Evolutionary conservation across 78 protist genomes (phyloP), one percentile per base, ranked within the genome.

Genomic region (Dictyostelium intermedium): DNA sequence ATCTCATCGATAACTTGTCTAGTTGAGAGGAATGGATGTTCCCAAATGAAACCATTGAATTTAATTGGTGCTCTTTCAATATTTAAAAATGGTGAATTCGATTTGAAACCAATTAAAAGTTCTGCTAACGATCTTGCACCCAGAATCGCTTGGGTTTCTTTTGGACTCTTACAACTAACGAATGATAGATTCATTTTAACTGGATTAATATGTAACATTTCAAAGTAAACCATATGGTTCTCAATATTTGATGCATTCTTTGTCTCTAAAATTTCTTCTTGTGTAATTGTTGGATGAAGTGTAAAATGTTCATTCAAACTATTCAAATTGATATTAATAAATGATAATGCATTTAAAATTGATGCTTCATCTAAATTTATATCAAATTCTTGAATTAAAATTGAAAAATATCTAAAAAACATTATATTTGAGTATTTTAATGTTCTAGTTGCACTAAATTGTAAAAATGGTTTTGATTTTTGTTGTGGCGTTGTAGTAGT

Each of bases 21-120:
- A 5, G 50, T 43, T 1, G 91, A 37, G 11, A 70, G 82, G 73
- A 95, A 95, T 10, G 89, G 96, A 35, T 95, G 96, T 56, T 93
- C 96, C 87, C 92, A 91, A 72, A 92, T 86, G 56, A 95, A 91
- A 37, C 95, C 96, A 84, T 92, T 95, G 7, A 93, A 91, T 37
- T 69, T 34, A 20, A 95, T 63, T 79, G 97, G 95, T 37, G 97
- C 97, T 27, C 83, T 20, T 25, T 95, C 97, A 45, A 95, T 69
- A 60, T 83, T 91, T 47, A 94, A 76, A 56, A 86, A 91, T 32
- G 94, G 83, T 14, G 94, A 89, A 14, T 83, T 79, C 41, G 94
- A 89, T 70, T 89, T 89, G n/a, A 89, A 69, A 5, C 94, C 89
- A 27, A 83, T 56, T 18, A 91, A 80, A 0, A 95, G 72, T 18